Evolutionary conservation across 176 grass and related monocot species (phyloP).

Genomic region (Juncus effusus): DNA sequence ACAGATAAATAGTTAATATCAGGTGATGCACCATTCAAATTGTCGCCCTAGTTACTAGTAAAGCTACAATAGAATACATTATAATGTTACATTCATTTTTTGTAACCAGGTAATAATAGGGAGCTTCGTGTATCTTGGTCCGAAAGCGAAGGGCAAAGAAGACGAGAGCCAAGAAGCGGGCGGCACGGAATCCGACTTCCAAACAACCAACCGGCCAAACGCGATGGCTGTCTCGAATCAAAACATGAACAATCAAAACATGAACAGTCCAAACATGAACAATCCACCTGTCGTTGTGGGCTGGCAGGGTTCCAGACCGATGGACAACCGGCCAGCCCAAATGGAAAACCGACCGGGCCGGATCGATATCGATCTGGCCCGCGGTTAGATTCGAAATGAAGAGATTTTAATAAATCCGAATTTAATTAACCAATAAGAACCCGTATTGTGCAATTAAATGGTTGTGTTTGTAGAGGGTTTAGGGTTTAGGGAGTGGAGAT

Average conservation of each 20-base stretch:
- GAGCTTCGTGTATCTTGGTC: constrained; percentile 31
- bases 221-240: constrained; percentile 6
- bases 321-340: constrained; percentile 28
- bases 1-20: no score
- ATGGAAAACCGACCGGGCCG: constrained; percentile 26
- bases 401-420: background rate
- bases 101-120: constrained; percentile 28
- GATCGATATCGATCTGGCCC: constrained; percentile 29
- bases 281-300: constrained; percentile 15
- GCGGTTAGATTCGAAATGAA: constrained; percentile 1
- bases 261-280: constrained; percentile 14
- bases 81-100: background rate
- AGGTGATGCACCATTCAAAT: no score
- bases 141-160: constrained; percentile 28
- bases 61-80: no score
- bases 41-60: no score
- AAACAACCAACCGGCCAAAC: constrained; percentile 7
- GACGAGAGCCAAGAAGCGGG: constrained; percentile 22
- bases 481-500: no score
- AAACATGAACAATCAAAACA: constrained; percentile 9
- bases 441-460: constrained; percentile 16
- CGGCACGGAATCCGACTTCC: constrained; percentile 23
- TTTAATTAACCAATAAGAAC: no score
- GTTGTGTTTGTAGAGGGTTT: constrained; percentile 9
- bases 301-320: constrained; percentile 24